Evolutionary conservation across 805 yeast species (phyloP), one percentile per base, ranked within the genome.

Genomic region (Tetrapisispora arboricola): DNA sequence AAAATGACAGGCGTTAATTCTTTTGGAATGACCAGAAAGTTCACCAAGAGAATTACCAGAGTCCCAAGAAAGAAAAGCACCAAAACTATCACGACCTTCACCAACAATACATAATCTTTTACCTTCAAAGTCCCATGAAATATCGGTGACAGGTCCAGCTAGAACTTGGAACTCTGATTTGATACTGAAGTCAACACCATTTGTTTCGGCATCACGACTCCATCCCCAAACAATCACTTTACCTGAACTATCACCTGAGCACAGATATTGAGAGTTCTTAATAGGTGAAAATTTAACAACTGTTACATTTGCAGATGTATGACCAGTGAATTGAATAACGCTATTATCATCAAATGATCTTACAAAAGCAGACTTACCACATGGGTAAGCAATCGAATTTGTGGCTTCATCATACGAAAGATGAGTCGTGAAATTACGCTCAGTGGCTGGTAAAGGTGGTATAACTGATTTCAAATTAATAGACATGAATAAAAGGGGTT

Each of bases 31-130:
- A 19, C 98, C 98, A 37, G 87, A 78, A 52, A 90, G 80, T 57
- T 92, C 97, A 41, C 98, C 99, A 33, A 92, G 78, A n/a, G 96
- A 77, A 63, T 92, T 92, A 45, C 98, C 98, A 1, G 95, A 75
- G 57, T 92, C 99, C 74, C 82, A 83, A 7, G 95, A 77, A 60
- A 90, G 85, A 48, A 94, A 87, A 50, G 83, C 95, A 6, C 97
- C 98, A 56, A 76, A 88, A 45, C 83, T 73, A 51, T 87, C 96
- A 49, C 81, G 81, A 38, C 97, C 98, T 50, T 84, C 81, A 41
- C 98, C 98, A 10, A 88, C 97, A 1, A 95, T 95, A 55, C 92
- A 84, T 39, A 92, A 66, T 50, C 98, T 73, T 45, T 78, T 69
- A 36, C 79, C 76, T 55, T 90, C 98, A 21, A 80, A 80, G 60